These are phyloP conservation scores for Polyporus arcularius DNA, from an alignment of 768 basidiomycete genomes.

Conservation along the genomic window DNA sequence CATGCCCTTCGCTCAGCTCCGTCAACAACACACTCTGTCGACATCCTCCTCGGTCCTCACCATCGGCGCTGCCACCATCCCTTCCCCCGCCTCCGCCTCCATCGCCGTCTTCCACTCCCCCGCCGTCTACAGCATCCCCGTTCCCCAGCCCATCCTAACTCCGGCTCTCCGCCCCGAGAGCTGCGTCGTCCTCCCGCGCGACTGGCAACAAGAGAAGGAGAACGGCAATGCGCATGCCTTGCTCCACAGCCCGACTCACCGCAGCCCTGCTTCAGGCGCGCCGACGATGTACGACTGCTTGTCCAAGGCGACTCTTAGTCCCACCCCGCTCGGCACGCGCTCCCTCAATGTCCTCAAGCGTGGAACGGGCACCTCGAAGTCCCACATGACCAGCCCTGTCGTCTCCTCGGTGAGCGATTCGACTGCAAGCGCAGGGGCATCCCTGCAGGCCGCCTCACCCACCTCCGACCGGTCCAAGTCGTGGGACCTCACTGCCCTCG, in stretches of 20 bases:
- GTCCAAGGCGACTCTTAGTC: neutral
- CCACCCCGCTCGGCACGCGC: neutral
- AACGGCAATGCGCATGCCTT: neutral
- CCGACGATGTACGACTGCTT: slow-evolving; percentile 4
- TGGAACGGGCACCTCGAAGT: neutral
- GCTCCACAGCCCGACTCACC: slow-evolving; percentile 6
- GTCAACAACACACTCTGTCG: slow-evolving; percentile 10
- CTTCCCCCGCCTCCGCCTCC: slow-evolving; percentile 7
- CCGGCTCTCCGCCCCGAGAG: slow-evolving; percentile 7
- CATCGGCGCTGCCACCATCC: slow-evolving; percentile 1
- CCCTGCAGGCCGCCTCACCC: neutral
- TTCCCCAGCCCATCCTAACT: slow-evolving; percentile 13
- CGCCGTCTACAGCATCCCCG: slow-evolving; percentile 3
- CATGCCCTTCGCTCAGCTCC: slow-evolving; percentile 7
- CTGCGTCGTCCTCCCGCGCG: slow-evolving; percentile 9
- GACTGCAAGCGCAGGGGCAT: neutral
- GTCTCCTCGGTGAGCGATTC: neutral
- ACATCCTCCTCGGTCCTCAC: slow-evolving; percentile 6
- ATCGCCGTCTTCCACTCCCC: slow-evolving; percentile 16
- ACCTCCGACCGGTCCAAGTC: neutral
- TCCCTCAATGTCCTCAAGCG: neutral
- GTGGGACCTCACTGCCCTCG: slow-evolving; percentile 27
- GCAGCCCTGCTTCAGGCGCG: neutral
- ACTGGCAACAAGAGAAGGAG: slow-evolving; percentile 6
- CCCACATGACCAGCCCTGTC: neutral